These are phyloP conservation scores for Marchantia polymorpha DNA, from an alignment of 225 moss, liverwort and hornwort species.

Conservation along the genomic window DNA sequence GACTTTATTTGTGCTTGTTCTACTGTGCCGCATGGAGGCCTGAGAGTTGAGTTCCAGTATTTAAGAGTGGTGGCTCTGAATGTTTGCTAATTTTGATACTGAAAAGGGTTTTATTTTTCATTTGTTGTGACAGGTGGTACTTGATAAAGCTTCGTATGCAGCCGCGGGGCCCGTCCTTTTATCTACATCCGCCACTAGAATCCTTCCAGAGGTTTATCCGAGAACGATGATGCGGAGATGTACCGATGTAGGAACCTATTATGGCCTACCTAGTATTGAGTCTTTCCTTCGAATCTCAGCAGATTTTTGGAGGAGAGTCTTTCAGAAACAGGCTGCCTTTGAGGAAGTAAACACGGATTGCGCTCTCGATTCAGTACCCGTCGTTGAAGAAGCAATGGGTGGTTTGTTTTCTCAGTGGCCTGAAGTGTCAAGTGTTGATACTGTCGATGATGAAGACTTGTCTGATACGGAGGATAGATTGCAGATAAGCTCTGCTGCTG, in stretches of 20 bases:
- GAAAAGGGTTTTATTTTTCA: not conserved
- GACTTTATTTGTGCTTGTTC: not conserved
- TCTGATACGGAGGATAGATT: slow-evolving; percentile 30
- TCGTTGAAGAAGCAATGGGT: not conserved
- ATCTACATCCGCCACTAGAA: not conserved
- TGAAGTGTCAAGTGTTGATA: slow-evolving; percentile 30
- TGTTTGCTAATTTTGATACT: not conserved
- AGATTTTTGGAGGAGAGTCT: slow-evolving; percentile 31
- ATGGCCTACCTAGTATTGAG: slow-evolving; percentile 35
- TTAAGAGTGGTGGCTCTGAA: not conserved
- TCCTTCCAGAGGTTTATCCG: not conserved
- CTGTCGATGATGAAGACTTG: slow-evolving; percentile 20
- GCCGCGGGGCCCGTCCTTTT: not conserved
- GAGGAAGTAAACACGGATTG: not conserved
- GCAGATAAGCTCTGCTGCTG: slow-evolving; percentile 9
- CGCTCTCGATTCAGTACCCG: not conserved
- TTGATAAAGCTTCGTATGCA: slow-evolving; percentile 8
- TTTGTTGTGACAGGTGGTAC: slow-evolving; percentile 5
- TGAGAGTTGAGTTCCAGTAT: not conserved
- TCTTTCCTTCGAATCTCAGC: slow-evolving; percentile 37
- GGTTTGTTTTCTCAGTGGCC: slow-evolving; percentile 8
- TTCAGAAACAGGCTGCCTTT: not conserved
- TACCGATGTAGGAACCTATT: slow-evolving; percentile 31
- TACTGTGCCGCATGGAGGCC: not conserved
- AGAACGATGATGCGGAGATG: slow-evolving; percentile 5